These are phyloP conservation scores for Francoa sonchifolia DNA, from an alignment of 441 rosid genomes.

Conservation along the genomic window DNA sequence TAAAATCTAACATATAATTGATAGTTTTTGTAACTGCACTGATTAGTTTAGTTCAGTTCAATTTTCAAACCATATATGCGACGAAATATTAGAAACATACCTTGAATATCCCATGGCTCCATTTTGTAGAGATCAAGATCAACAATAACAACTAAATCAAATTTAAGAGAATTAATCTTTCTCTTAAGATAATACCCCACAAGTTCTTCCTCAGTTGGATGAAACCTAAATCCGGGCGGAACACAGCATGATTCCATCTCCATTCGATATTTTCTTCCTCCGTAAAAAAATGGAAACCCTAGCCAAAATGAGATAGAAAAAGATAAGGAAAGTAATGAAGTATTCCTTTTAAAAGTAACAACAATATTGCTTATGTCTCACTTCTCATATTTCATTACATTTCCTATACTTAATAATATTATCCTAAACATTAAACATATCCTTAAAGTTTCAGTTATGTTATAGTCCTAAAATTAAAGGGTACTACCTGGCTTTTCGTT, in stretches of 20 bases:
- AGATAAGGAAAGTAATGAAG: not conserved
- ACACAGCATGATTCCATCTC: slow-evolving; percentile 42
- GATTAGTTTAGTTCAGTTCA: too few species aligned
- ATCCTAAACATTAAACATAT: slow-evolving; percentile 23
- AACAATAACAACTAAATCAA: slow-evolving; percentile 62
- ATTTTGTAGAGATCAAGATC: slow-evolving; percentile 91
- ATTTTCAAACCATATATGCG: too few species aligned
- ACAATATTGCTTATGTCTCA: too few species aligned
- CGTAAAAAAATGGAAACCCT: slow-evolving; percentile 4
- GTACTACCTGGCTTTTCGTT: slow-evolving; percentile 29
- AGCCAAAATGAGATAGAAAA: slow-evolving; percentile 8
- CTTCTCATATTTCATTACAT: not conserved
- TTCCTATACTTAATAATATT: not conserved
- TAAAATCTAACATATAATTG: too few species aligned
- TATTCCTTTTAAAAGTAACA: not conserved
- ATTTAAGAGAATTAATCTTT: slow-evolving; percentile 56
- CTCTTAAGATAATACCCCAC: slow-evolving; percentile 80
- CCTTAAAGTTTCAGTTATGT: slow-evolving; percentile 29
- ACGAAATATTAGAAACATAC: slow-evolving; percentile 26
- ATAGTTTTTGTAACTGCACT: too few species aligned
- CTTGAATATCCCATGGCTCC: slow-evolving; percentile 99
- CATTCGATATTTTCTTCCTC: slow-evolving; percentile 21
- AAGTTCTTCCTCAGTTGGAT: slow-evolving; percentile 93
- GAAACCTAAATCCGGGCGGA: slow-evolving; percentile 93
- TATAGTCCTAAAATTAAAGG: slow-evolving; percentile 28